Evolutionary conservation across 352 stramenopile genomes (phyloP), one percentile per base, ranked within the genome.

Genomic region (Phytopythium sindhum): DNA sequence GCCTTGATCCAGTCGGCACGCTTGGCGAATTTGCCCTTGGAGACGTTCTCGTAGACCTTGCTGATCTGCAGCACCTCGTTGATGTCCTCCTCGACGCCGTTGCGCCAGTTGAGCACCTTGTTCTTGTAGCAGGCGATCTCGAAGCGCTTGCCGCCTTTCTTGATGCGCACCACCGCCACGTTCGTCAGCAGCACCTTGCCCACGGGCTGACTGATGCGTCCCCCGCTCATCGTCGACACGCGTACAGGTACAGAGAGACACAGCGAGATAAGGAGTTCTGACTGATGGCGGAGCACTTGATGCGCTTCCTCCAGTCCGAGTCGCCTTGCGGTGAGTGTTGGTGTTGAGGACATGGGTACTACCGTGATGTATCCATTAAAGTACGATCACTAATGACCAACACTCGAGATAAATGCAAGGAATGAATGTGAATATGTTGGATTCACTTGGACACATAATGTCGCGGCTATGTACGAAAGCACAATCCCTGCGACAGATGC

Each of bases 121-220:
- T 99, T 99, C 64, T 96, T 95, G 81, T 99, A 99, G 74, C 96
- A 99, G 15, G 97, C 97, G 57, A 99, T 97, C 78, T 99, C 97
- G 73, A 99, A 99, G 47, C 96, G 88, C 70, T 98, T 97, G n/a
- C 97, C 97, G 47, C 80, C 76, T 51, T 93, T 95, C 63, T 98
- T 93, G 52, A 99, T 88, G 45, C 95, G 85, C 61, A 99, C 97
- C 17, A 99, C 84, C 19, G 97, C 97, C 37, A 99, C 97, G 72
- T 99, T 99, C 24, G 97, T 99, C 60, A 99, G 84, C 64, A 92
- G 66, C 37, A 93, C 84, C 69, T 96, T 91, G 69, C 81, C 83
- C 65, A 96, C 81, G 48, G 88, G 86, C 74, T 93, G 86, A 2
- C 75, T 74, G 67, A 94, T 93, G 63, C 84, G 82, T 47, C 64